phyloP scores from a whole-genome alignment of 805 yeast genomes.

The Pichia nakasei region DNA sequence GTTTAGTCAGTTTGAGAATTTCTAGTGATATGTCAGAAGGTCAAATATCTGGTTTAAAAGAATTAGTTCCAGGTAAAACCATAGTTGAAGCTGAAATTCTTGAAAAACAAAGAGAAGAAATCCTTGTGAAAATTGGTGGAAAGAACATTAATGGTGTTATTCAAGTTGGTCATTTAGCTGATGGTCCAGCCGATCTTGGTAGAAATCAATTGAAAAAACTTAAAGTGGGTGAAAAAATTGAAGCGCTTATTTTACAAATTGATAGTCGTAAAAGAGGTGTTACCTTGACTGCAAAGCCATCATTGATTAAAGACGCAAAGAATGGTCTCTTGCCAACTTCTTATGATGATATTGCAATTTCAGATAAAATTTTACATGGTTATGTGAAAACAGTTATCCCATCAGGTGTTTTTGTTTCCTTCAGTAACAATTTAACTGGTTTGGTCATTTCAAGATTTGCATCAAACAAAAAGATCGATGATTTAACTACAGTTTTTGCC shows the following conservation, averaged over 20 bases:
- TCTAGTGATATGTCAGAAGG: slow-evolving; percentile 42
- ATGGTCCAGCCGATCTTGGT: slow-evolving; percentile 65
- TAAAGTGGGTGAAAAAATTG: slow-evolving; percentile 49
- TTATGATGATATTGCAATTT: slow-evolving; percentile 49
- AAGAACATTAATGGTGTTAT: slow-evolving; percentile 59
- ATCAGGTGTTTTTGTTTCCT: slow-evolving; percentile 75
- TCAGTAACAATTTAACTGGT: slow-evolving; percentile 75
- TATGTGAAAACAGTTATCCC: slow-evolving; percentile 71
- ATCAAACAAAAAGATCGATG: slow-evolving; percentile 42
- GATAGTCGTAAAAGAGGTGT: slow-evolving; percentile 53
- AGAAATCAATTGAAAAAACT: slow-evolving; percentile 56
- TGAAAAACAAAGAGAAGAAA: slow-evolving; percentile 68
- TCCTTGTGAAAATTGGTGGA: slow-evolving; percentile 52
- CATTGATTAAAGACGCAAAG: slow-evolving; percentile 59
- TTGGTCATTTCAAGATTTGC: slow-evolving; percentile 70
- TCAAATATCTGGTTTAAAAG: slow-evolving; percentile 37
- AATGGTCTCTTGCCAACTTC: slow-evolving; percentile 43
- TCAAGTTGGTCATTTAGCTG: slow-evolving; percentile 66
- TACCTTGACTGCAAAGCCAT: slow-evolving; percentile 53
- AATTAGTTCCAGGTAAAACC: slow-evolving; percentile 52
- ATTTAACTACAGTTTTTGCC: slow-evolving; percentile 45
- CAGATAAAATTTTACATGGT: slow-evolving; percentile 50
- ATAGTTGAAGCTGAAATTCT: slow-evolving; percentile 51
- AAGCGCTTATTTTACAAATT: slow-evolving; percentile 60
- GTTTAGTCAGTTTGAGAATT: slow-evolving; percentile 68